A percentile compares a stretch with the other conserved stretches of the same genome.
Conservation (phyloP, 192 early-diverging fungal genomes). For the Umbelopsis isabellina region DNA sequence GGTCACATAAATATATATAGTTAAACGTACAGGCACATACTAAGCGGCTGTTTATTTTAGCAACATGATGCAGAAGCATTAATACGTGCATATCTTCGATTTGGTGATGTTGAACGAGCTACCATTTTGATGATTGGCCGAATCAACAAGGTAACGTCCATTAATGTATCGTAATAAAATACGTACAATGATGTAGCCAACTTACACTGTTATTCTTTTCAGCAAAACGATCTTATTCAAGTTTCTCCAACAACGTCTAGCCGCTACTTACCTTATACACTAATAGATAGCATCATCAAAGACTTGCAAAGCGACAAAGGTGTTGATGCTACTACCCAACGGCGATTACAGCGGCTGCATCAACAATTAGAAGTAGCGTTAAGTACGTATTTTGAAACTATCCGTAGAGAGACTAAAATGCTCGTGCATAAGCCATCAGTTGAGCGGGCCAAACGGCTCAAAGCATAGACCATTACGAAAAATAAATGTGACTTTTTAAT, state of each 20-base stretch:
- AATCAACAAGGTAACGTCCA: conserved; percentile 9
- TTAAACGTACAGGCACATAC: not conserved
- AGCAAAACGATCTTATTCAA: conserved; percentile 22
- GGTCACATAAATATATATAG: not conserved
- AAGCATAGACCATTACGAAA: not conserved
- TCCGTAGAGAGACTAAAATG: conserved; percentile 18
- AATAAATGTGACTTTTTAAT: too few species aligned
- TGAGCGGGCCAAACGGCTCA: conserved; percentile 11
- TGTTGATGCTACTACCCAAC: not conserved
- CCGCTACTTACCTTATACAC: conserved; percentile 10
- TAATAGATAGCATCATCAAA: conserved; percentile 15
- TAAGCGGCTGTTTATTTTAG: not conserved
- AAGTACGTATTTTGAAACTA: conserved; percentile 11
- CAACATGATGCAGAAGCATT: conserved; percentile 7
- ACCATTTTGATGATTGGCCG: not conserved
- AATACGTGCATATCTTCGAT: conserved; percentile 18
- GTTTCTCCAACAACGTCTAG: conserved; percentile 1
- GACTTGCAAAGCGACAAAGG: not conserved
- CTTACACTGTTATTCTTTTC: not conserved
- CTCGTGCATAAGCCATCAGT: conserved; percentile 16
- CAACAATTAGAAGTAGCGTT: not conserved
- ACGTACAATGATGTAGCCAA: not conserved
- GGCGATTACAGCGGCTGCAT: conserved; percentile 1
- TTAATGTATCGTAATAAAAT: not conserved
- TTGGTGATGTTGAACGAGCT: conserved; percentile 9